phyloP scores from a whole-genome alignment of 176 grass and related monocot species.

The Oryza rufipogon region DNA sequence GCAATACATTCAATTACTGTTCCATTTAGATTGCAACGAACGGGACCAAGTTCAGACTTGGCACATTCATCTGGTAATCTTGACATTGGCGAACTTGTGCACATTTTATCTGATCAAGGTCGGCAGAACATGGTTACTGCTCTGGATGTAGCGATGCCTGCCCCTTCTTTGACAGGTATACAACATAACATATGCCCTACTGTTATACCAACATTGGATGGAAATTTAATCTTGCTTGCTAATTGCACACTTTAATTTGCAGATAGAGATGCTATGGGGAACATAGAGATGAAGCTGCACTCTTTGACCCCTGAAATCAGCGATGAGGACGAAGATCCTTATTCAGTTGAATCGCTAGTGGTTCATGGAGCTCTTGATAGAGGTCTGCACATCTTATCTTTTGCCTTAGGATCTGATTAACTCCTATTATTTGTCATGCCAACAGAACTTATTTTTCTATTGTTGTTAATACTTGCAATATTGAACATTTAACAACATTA shows the following conservation, averaged over 20 bases:
- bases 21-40: constrained; percentile 61
- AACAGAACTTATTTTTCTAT: background rate
- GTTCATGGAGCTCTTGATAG: constrained; percentile 73
- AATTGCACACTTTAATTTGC: constrained; percentile 11
- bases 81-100: constrained; percentile 70
- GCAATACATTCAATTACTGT: constrained; percentile 78
- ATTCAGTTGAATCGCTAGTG: constrained; percentile 68
- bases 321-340: constrained; percentile 72
- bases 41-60: constrained; percentile 42
- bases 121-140: constrained; percentile 80
- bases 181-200: background rate
- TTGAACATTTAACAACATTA: background rate
- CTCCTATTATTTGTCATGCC: background rate
- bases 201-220: constrained; percentile 2
- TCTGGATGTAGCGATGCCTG: constrained; percentile 85
- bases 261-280: constrained; percentile 55
- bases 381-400: constrained; percentile 50
- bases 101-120: constrained; percentile 70
- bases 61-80: constrained; percentile 58
- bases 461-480: background rate
- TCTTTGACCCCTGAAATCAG: constrained; percentile 68
- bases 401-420: constrained; percentile 20
- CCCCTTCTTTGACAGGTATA: constrained; percentile 75
- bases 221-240: constrained; percentile 14
- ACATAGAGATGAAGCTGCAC: constrained; percentile 60